These are phyloP conservation scores for Verticillium nubilum DNA, from an alignment of 2,329 filamentous ascomycete species.

Conservation along the genomic window DNA sequence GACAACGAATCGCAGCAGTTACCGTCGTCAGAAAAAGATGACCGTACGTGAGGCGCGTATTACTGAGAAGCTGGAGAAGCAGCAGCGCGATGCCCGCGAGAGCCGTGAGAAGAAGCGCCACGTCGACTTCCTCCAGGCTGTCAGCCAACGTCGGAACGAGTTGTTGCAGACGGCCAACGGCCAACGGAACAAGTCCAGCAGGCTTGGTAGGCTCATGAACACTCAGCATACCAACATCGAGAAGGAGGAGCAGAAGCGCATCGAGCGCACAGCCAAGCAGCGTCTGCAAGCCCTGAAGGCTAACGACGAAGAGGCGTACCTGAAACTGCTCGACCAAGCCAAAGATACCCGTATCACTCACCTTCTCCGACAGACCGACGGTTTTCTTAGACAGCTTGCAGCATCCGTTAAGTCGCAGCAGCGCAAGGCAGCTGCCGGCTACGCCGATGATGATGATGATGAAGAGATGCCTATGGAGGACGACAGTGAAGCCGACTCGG, in stretches of 20 bases:
- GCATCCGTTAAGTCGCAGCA: conserved; percentile 93
- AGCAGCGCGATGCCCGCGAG: conserved; percentile 93
- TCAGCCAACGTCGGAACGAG: conserved; percentile 76
- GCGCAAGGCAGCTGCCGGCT: conserved; percentile 71
- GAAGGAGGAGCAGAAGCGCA: conserved; percentile 97
- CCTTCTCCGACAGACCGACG: conserved; percentile 91
- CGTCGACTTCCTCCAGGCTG: conserved; percentile 81
- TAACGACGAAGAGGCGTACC: conserved; percentile 98
- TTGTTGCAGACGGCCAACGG: conserved; percentile 61
- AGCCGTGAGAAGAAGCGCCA: conserved; percentile 98
- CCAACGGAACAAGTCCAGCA: conserved; percentile 72
- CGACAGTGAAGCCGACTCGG: conserved; percentile 61
- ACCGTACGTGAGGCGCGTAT: conserved; percentile 91
- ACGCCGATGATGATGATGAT: conserved; percentile 58
- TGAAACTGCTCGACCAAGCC: conserved; percentile 95
- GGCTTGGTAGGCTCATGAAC: conserved; percentile 85
- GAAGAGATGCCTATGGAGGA: conserved; percentile 44
- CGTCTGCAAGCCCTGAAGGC: conserved; percentile 98
- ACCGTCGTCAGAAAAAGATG: conserved; percentile 96
- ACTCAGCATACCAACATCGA: conserved; percentile 92
- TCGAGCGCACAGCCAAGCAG: conserved; percentile 96
- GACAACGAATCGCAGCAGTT: conserved; percentile 88
- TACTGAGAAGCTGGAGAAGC: conserved; percentile 98
- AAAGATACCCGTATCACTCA: conserved; percentile 99
- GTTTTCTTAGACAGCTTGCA: conserved; percentile 92